phyloP scores from a whole-genome alignment of 2,329 filamentous ascomycete species.

The Penicillium sclerotigenum region DNA sequence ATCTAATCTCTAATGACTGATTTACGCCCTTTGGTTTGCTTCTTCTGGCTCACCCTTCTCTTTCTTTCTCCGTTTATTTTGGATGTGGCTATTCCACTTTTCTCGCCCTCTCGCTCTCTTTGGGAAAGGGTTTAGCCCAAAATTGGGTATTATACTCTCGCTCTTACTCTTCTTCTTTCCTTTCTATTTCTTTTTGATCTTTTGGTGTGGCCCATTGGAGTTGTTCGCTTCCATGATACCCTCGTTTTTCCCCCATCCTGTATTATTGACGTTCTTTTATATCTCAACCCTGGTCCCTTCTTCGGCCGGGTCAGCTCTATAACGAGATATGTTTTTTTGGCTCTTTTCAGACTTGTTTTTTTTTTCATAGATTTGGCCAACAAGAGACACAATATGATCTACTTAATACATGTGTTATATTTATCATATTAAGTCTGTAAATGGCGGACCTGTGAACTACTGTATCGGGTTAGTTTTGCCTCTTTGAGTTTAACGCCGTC shows the following conservation, averaged over 20 bases:
- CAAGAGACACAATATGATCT: not conserved
- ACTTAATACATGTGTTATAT: not conserved
- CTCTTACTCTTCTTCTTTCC: not conserved
- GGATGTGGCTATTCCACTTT: not conserved
- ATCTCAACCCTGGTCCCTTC: not conserved
- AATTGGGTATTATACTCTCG: not conserved
- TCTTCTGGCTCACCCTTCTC: not conserved
- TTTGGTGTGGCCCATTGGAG: slow-evolving; percentile 6
- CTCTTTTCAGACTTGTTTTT: not conserved
- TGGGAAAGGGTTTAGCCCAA: not conserved
- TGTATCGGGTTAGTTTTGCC: too few relatives aligned
- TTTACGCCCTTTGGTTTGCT: slow-evolving; percentile 12
- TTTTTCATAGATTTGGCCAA: not conserved
- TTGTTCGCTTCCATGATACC: slow-evolving; percentile 10
- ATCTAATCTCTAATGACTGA: slow-evolving; percentile 27
- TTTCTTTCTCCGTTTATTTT: not conserved
- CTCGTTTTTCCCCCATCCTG: not conserved
- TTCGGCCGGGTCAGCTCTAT: not conserved
- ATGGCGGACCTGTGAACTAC: too few relatives aligned
- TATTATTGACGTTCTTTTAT: slow-evolving; percentile 7
- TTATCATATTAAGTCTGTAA: not conserved
- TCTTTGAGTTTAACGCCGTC: too few relatives aligned
- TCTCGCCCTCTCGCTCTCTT: not conserved
- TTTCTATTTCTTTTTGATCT: not conserved
- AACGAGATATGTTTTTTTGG: not conserved